Conservation (phyloP, 148 eudicot genomes). For the Euryodendron excelsum region DNA sequence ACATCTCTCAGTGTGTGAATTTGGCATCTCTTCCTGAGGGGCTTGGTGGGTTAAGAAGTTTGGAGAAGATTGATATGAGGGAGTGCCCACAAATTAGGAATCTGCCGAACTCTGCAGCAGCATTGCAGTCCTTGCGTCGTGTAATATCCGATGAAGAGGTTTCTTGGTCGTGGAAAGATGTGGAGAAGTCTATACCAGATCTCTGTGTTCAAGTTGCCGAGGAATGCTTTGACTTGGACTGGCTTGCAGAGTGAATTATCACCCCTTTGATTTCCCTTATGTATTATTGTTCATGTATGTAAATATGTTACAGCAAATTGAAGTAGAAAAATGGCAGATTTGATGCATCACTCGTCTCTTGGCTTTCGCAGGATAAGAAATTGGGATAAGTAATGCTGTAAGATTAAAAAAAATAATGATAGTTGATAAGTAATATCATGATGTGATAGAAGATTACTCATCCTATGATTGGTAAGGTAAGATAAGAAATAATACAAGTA, state of each 20-base stretch:
- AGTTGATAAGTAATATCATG: too few species aligned
- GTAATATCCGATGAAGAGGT: constrained; percentile 77
- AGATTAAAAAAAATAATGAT: too few species aligned
- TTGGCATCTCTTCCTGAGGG: constrained; percentile 52
- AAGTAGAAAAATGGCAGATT: too few species aligned
- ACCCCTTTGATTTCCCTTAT: too few species aligned
- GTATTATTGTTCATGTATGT: too few species aligned
- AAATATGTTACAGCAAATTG: too few species aligned
- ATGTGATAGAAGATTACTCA: too few species aligned
- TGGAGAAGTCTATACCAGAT: constrained; percentile 36
- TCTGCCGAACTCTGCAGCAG: constrained; percentile 43
- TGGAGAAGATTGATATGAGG: constrained; percentile 81
- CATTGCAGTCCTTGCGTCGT: constrained; percentile 39
- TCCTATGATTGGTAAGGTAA: too few species aligned
- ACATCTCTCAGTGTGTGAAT: constrained; percentile 66
- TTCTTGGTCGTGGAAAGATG: constrained; percentile 59
- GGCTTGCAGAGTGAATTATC: constrained; percentile 48
- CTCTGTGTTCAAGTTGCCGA: constrained; percentile 61
- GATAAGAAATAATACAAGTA: too few species aligned
- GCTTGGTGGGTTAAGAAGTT: constrained; percentile 41
- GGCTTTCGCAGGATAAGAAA: too few species aligned
- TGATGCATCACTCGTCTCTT: too few species aligned
- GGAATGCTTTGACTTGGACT: constrained; percentile 62
- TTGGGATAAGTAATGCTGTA: too few species aligned
- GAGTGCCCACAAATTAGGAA: constrained; percentile 53